A percentile compares a stretch with the other conserved stretches of the same genome.
Conservation (phyloP, 2,329 filamentous ascomycete genomes). For the Dothistroma septosporum region DNA sequence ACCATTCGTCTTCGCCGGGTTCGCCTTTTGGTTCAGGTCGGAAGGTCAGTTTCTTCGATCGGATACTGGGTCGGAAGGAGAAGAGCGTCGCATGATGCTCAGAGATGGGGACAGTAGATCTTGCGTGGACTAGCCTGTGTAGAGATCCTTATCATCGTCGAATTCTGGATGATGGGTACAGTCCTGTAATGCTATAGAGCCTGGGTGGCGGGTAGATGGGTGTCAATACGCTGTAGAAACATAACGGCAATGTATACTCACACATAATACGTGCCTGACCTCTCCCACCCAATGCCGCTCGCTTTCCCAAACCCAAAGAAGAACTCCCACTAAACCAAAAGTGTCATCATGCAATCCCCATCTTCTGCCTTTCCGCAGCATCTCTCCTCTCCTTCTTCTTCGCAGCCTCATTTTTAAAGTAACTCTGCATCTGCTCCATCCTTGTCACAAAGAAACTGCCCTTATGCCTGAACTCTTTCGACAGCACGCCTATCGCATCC, state of each 20-base stretch:
- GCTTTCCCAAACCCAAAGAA: conserved; percentile 9
- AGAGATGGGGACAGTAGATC: not conserved
- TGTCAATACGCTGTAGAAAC: not conserved
- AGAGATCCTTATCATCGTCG: not conserved
- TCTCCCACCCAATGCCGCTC: conserved; percentile 17
- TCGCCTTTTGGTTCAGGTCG: conserved; percentile 19
- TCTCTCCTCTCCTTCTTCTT: conserved; percentile 30
- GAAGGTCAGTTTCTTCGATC: conserved; percentile 34
- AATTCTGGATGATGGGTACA: not conserved
- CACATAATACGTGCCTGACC: conserved; percentile 2
- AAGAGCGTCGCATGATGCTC: conserved; percentile 6
- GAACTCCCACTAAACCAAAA: not conserved
- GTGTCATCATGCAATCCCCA: not conserved
- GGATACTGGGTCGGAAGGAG: conserved; percentile 31
- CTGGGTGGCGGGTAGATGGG: not conserved
- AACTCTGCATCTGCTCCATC: conserved; percentile 82
- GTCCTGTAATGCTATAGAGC: not conserved
- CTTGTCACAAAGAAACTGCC: conserved; percentile 88
- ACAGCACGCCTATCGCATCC: conserved; percentile 81
- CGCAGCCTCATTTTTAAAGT: conserved; percentile 58
- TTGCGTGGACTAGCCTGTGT: not conserved
- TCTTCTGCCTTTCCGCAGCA: conserved; percentile 5
- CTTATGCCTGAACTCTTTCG: conserved; percentile 77
- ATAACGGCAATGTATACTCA: conserved; percentile 1
- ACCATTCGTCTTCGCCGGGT: conserved; percentile 2